Base-by-base conservation (phyloP, 73 alveolate genomes). In the Blepharisma japonicum region DNA sequence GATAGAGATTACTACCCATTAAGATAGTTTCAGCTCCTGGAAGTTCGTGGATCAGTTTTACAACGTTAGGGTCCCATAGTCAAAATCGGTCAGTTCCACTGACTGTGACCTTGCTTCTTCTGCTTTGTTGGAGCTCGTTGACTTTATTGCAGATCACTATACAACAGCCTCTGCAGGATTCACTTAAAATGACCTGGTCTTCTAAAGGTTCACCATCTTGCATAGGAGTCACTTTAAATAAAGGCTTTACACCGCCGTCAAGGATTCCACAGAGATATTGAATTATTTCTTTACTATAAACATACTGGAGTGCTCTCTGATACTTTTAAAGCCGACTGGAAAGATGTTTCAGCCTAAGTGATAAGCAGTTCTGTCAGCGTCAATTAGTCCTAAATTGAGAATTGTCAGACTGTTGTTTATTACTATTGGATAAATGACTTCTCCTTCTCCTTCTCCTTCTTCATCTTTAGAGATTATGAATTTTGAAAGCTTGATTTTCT, bases 1-100 rank as follows among this genome's bases (percentile, higher is more conserved):
- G 42, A 32, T 32, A 32, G 42, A 32, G 42, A 32, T 32, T 32
- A 32, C 42, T 32, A 32, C 42, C 42, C 42, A 32, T 32, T 32
- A 32, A 32, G 42, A 32, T 32, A 32, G 42, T 3, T 3, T 32
- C 42, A 32, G 42, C 42, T 32, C 42, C 42, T 32, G 42, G 42
- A 32, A 32, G 42, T 32, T 32, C 42, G 42, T 92, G 90, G 68
- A 96, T 53, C 39, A 92, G 88, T 71, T 85, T 88, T 45, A 77
- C 85, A 42, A 96, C 98, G 80, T 94, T 92, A 0, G 87, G 68
- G 68, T 96, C 99, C 51, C 94, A 86, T 47, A 96, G 83, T 48
- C 99, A 98, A 87, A 90, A 96, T 81, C 98, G 91, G 78, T 96
- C 99, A 54, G 97, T 91, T 5, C 99, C 99, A 83, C 94, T 84